Percentiles rank a stretch among this genome's conserved stretches.
Evolutionary conservation across 768 basidiomycete species (phyloP).

Genomic region (Psilocybe sp.): DNA sequence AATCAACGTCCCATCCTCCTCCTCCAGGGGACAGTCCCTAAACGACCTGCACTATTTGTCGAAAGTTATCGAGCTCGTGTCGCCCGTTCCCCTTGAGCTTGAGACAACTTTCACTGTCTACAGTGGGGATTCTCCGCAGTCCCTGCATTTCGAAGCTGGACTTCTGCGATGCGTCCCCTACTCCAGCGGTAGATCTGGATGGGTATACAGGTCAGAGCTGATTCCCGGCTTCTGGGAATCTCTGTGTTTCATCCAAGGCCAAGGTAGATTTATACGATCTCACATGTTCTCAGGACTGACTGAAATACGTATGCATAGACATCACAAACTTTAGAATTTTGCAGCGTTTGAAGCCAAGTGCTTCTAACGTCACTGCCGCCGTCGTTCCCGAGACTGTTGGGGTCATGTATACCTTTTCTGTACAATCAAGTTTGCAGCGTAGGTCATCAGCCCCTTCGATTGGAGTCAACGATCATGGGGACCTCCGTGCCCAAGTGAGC

Average conservation of each 20-base stretch:
- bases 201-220: constrained; percentile 44
- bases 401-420: too few relatives aligned
- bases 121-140: constrained; percentile 28
- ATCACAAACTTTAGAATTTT: constrained; percentile 48
- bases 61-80: constrained; percentile 43
- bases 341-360: constrained; percentile 36
- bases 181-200: constrained; percentile 20
- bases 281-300: neutral
- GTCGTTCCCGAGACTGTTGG: too few relatives aligned
- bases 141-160: constrained; percentile 44
- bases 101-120: constrained; percentile 46
- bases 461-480: neutral
- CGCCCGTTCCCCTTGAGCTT: constrained; percentile 38
- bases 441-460: too few relatives aligned
- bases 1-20: constrained; percentile 1
- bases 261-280: constrained; percentile 7
- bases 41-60: constrained; percentile 12
- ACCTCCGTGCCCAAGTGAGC: too few relatives aligned
- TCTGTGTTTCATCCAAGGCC: constrained; percentile 43
- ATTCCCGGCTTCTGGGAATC: constrained; percentile 50
- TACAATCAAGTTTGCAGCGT: too few relatives aligned
- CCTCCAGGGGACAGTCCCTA: neutral
- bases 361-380: neutral
- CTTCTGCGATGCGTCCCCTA: constrained; percentile 24
- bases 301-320: constrained; percentile 28